Conservation (phyloP, 2,329 filamentous ascomycete genomes). For the Fusarium nematophilum region DNA sequence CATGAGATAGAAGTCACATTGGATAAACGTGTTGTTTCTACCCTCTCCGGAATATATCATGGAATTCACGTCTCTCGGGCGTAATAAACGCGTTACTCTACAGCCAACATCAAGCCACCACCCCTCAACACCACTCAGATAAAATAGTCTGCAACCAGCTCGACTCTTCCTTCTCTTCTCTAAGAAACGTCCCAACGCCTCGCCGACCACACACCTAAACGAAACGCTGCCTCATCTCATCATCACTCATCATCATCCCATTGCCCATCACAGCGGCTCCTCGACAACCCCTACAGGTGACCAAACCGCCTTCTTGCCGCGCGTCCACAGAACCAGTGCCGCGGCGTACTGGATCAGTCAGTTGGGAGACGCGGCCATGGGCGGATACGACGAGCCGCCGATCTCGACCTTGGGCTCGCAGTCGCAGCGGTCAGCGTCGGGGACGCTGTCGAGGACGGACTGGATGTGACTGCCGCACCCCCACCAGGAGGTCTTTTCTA, state of each 20-base stretch:
- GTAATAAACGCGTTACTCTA: too few relatives aligned
- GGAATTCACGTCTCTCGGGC: too few relatives aligned
- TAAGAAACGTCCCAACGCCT: constrained; percentile 8
- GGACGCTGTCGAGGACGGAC: constrained; percentile 69
- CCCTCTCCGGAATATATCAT: too few relatives aligned
- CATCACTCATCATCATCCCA: not conserved
- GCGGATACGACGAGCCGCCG: constrained; percentile 72
- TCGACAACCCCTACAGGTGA: constrained; percentile 47
- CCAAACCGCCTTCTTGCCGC: constrained; percentile 45
- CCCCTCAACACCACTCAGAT: not conserved
- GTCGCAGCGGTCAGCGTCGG: constrained; percentile 69
- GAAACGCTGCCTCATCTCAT: not conserved
- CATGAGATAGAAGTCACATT: not conserved
- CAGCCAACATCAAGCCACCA: not conserved
- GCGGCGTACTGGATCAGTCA: constrained; percentile 52
- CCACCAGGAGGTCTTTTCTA: constrained; percentile 63
- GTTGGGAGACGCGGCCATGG: constrained; percentile 62
- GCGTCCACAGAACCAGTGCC: constrained; percentile 43
- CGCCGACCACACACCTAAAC: too few relatives aligned
- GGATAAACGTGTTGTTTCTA: not conserved
- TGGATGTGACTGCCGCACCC: constrained; percentile 73
- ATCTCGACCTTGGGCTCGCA: constrained; percentile 73
- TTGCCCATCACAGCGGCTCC: constrained; percentile 41
- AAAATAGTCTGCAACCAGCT: too few relatives aligned
- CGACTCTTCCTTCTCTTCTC: not conserved